Evolutionary conservation across 2,329 filamentous ascomycete species (phyloP).

Genomic region (Zasmidium cellare): DNA sequence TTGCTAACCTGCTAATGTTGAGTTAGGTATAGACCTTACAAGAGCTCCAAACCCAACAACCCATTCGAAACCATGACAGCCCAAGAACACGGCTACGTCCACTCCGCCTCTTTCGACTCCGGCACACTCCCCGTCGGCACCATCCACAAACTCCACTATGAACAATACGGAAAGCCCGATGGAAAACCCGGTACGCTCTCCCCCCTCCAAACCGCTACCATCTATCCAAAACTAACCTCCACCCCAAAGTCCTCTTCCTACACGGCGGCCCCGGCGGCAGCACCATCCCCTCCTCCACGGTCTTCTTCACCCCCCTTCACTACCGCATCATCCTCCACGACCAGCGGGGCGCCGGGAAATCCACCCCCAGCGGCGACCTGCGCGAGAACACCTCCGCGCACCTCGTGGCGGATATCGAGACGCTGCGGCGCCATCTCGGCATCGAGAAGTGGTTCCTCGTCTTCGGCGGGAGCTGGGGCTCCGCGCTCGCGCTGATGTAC

Average conservation of each 20-base stretch:
- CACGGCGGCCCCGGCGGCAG: slow-evolving; percentile 15
- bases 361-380: slow-evolving; percentile 19
- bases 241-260: neutral
- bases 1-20: too few species aligned
- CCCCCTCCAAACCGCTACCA: neutral
- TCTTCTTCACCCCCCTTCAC: slow-evolving; percentile 28
- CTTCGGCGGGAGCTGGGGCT: slow-evolving; percentile 14
- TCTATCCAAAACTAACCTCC: neutral
- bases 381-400: slow-evolving; percentile 12
- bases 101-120: slow-evolving; percentile 67
- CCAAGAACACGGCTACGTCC: too few species aligned
- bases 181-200: slow-evolving; percentile 7
- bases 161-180: slow-evolving; percentile 13
- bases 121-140: slow-evolving; percentile 57
- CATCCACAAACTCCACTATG: slow-evolving; percentile 14
- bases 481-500: slow-evolving; percentile 10
- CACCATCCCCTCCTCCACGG: slow-evolving; percentile 18
- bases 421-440: slow-evolving; percentile 6
- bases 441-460: slow-evolving; percentile 12
- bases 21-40: too few species aligned
- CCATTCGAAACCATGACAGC: too few species aligned
- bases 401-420: slow-evolving; percentile 11
- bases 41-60: too few species aligned
- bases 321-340: slow-evolving; percentile 43
- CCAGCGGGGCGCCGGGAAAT: slow-evolving; percentile 41